Base-by-base conservation (phyloP, 31 red algal species). In the Endocladia muricata region DNA sequence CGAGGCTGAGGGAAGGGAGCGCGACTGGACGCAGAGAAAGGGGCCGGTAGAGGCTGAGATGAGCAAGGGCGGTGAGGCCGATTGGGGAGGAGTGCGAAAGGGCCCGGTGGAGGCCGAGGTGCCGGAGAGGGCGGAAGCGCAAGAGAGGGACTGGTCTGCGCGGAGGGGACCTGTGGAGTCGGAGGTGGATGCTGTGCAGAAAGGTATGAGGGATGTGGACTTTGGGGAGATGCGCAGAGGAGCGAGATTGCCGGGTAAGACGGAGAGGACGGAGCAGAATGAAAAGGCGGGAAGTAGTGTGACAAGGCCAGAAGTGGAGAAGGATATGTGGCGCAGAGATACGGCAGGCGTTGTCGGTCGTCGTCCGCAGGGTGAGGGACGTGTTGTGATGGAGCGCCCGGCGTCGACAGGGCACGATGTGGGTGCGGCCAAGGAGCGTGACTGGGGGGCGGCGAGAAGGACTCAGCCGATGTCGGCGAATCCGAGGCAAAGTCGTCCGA, bases 391-490 rank as follows among this genome's bases (percentile, higher is more conserved):
- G 33, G 68, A 72, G n/a, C 0, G 68, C 5, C 68, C 68, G 4
- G 68, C 68, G 19, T 72, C 68, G 4, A 72, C 68, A 22, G 68
- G 58, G 7, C 54, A 76, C 3, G 68, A 74, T 9, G 42, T 15
- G 11, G 11, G 34, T 1, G 47, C 35, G 5, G 25, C 25, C 2
- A 44, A 1, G 23, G 83, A 72, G 29, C 61, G 83, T 7, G 83
- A 87, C 55, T 87, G 83, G 83, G 83, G 83, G 17, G 83, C 73
- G 19, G 83, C 83, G 34, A 70, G 83, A 43, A 44, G 73, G 2
- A 42, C 73, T 60, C 83, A 76, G 74, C 72, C 74, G 31, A 37
- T 72, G 22, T 35, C 60, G 41, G 71, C 56, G 59, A 85, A 33
- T 30, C 19, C 29, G 4, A 32, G 55, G 6, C 60, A 56, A 4